Conservation (phyloP, 2,329 filamentous ascomycete genomes). For the Fusarium decemcellulare region DNA sequence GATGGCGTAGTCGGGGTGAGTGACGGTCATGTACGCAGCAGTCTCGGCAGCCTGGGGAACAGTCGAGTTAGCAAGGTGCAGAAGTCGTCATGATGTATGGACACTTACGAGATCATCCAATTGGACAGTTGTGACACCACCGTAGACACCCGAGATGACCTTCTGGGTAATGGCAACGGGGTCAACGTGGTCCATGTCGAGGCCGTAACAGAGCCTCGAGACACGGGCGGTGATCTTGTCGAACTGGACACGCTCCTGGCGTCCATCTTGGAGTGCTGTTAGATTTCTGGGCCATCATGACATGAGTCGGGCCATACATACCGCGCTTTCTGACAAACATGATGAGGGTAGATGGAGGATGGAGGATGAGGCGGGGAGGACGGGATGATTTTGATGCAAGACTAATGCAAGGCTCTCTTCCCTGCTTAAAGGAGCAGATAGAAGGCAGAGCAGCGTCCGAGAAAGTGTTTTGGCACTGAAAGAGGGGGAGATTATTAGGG, state of each 20-base stretch:
- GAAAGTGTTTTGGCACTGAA: constrained; percentile 29
- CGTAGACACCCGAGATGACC: constrained; percentile 99
- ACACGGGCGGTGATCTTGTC: constrained; percentile 99
- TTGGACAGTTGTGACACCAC: constrained; percentile 96
- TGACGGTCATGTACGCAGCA: constrained; percentile 99
- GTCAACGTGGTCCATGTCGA: constrained; percentile 95
- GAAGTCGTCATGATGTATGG: neutral
- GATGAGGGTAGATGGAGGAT: constrained; percentile 48
- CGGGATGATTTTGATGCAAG: constrained; percentile 37
- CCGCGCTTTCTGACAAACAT: constrained; percentile 77
- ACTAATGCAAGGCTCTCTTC: constrained; percentile 42
- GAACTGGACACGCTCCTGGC: constrained; percentile 99
- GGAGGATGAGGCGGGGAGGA: constrained; percentile 37
- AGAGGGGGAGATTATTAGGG: constrained; percentile 30
- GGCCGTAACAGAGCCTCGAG: constrained; percentile 96
- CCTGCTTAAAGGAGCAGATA: constrained; percentile 44
- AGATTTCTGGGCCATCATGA: constrained; percentile 40
- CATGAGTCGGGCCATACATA: constrained; percentile 54
- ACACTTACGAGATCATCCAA: constrained; percentile 91
- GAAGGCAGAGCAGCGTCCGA: constrained; percentile 41
- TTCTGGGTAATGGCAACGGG: constrained; percentile 99
- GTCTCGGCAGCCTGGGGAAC: constrained; percentile 89
- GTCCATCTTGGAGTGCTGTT: constrained; percentile 79
- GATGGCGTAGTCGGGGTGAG: constrained; percentile 98
- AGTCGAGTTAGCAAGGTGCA: constrained; percentile 16